Evolutionary conservation across 768 basidiomycete genomes (phyloP), one percentile per base, ranked within the genome.

Genomic region (Galerina sulciceps): DNA sequence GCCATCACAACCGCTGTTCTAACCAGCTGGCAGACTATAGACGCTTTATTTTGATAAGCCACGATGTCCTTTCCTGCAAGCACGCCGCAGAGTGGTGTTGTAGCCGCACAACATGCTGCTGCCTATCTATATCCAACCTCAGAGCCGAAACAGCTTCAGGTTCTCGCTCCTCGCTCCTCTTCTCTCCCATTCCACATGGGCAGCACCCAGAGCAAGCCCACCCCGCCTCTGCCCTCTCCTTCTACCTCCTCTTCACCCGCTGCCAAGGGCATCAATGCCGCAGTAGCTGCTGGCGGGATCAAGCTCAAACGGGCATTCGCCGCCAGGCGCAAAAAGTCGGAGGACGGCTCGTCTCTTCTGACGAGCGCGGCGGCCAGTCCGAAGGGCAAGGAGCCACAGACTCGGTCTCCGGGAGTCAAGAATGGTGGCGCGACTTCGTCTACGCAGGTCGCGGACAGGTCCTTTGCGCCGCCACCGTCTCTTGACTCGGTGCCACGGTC

Each of bases 301-400:
- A 84, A 78, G 65, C 71, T 89, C 47, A 86, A 83, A 66, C 85
- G 86, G 55, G 85, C 80, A 3, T 85, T 87, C 65, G 85, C 75
- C 42, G 76, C 69, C 17, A 79, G 86, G 45, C 76, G 84, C 59
- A 87, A 85, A 75, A 84, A 83, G 68, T 79, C 84, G 6, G 83
- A 83, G 65, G 82, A 85, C 65, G 66, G 71, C 49, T 67, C 72
- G 3, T 68, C 70, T 15, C 20, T 71, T 52, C 70, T 74, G 34
- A 56, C 59, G 31, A 22, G 45, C 13, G 23, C 13, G 10, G 47
- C 18, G 13, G 9, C 26, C 15, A 13, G 31, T 41, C 48, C 53
- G 26, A 57, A 47, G 55, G 55, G 45, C 38, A 60, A 52, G 50
- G 59, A 60, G 54, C 36, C 53, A 46, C 37, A 55, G 38, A 45